Evolutionary conservation across 352 stramenopile genomes (phyloP).

Genomic region (Thraustotheca clavata): DNA sequence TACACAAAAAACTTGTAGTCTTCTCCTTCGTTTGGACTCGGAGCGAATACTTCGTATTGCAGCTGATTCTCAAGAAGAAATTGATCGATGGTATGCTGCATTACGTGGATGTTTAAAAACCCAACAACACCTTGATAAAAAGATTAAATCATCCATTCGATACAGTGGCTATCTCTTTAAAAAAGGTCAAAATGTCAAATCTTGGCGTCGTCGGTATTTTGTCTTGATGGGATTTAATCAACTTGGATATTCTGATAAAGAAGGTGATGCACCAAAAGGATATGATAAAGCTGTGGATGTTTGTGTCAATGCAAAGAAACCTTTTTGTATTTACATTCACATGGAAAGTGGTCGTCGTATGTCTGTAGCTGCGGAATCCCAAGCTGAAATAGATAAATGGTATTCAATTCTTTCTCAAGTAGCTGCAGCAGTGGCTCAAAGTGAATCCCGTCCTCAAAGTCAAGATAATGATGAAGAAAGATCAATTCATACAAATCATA

Average conservation of each 20-base stretch:
- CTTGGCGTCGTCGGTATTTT: conserved; percentile 43
- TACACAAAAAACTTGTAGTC: not conserved
- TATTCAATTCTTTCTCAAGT: conserved; percentile 44
- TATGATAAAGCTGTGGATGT: conserved; percentile 53
- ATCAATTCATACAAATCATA: conserved; percentile 28
- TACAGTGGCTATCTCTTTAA: conserved; percentile 9
- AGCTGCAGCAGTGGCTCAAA: conserved; percentile 32
- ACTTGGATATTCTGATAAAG: conserved; percentile 55
- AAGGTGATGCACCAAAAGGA: conserved; percentile 48
- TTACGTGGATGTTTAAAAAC: not conserved
- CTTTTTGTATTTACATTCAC: conserved; percentile 53
- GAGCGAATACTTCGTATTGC: conserved; percentile 55
- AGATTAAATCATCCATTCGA: not conserved
- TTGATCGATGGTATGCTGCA: conserved; percentile 21
- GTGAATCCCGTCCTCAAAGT: no score
- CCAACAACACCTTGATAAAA: not conserved
- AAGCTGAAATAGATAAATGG: conserved; percentile 53
- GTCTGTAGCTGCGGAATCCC: conserved; percentile 49
- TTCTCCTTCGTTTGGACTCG: conserved; percentile 49
- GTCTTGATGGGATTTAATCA: conserved; percentile 42
- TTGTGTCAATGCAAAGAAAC: conserved; percentile 35
- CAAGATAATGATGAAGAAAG: not conserved
- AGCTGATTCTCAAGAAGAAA: conserved; percentile 52
- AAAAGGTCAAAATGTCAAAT: conserved; percentile 14
- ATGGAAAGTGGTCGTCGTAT: conserved; percentile 51